These are phyloP conservation scores for Blakeslea trispora DNA, from an alignment of 371 early-diverging fungal species.

Conservation along the genomic window DNA sequence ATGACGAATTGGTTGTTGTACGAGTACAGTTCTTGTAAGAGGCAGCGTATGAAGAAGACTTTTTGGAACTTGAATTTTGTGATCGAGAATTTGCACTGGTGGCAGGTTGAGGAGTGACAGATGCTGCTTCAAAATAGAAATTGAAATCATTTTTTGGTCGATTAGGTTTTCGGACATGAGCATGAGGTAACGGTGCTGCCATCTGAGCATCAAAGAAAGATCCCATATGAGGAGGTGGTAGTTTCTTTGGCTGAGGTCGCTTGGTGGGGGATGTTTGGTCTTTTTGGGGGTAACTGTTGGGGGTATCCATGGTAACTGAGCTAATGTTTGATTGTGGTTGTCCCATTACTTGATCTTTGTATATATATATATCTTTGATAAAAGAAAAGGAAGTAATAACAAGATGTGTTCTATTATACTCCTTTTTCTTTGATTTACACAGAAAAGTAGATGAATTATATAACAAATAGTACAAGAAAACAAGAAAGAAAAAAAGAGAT, in stretches of 20 bases:
- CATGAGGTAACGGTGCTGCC: constrained; percentile 1
- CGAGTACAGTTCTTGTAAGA: constrained; percentile 1
- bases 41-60: constrained; percentile 12
- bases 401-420: too few relatives aligned
- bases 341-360: constrained; percentile 17
- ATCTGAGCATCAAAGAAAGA: constrained; percentile 21
- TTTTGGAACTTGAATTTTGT: constrained; percentile 1
- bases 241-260: constrained; percentile 6
- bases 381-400: not conserved
- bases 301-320: constrained; percentile 5
- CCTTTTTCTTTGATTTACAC: too few relatives aligned
- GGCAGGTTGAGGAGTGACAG: constrained; percentile 12
- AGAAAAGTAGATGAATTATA: too few relatives aligned
- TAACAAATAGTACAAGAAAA: too few relatives aligned
- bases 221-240: constrained; percentile 12
- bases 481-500: too few relatives aligned
- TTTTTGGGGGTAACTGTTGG: constrained; percentile 3
- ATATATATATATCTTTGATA: not conserved
- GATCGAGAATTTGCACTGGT: not conserved
- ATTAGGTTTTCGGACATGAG: constrained; percentile 5
- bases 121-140: constrained; percentile 25
- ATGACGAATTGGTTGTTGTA: not conserved
- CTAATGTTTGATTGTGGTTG: constrained; percentile 16
- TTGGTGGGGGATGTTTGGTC: not conserved
- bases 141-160: constrained; percentile 15